Evolutionary conservation across 2,329 filamentous ascomycete species (phyloP).

Genomic region (Pyricularia sp.): DNA sequence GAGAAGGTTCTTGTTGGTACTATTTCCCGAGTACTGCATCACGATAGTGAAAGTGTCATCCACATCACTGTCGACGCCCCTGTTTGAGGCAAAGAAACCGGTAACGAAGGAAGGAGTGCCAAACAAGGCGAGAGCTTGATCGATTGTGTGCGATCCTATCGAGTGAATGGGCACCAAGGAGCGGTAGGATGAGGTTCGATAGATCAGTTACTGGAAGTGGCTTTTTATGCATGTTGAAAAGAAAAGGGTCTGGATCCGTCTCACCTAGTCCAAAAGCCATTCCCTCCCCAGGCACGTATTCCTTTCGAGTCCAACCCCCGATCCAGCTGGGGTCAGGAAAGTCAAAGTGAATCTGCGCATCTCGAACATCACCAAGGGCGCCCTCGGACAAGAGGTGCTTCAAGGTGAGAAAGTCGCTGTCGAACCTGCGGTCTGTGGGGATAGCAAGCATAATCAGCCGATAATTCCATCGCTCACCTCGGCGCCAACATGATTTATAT

Average conservation of each 20-base stretch:
- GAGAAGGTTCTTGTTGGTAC: slow-evolving; percentile 31
- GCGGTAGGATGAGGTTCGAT: neutral
- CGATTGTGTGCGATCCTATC: slow-evolving; percentile 47
- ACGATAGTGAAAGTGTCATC: slow-evolving; percentile 46
- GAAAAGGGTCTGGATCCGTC: slow-evolving; percentile 16
- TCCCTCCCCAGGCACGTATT: slow-evolving; percentile 27
- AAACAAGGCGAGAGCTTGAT: slow-evolving; percentile 49
- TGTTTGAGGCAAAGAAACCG: slow-evolving; percentile 45
- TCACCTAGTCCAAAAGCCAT: slow-evolving; percentile 32
- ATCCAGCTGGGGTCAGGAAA: slow-evolving; percentile 33
- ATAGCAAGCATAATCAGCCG: neutral
- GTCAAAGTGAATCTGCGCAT: slow-evolving; percentile 60
- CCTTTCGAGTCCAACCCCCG: slow-evolving; percentile 15
- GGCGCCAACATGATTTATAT: neutral
- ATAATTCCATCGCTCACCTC: neutral
- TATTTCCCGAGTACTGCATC: slow-evolving; percentile 40
- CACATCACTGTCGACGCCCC: slow-evolving; percentile 29
- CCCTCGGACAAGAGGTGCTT: slow-evolving; percentile 38
- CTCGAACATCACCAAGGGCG: slow-evolving; percentile 48
- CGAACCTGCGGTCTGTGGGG: slow-evolving; percentile 28
- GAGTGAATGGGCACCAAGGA: no score
- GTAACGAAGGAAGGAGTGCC: slow-evolving; percentile 48
- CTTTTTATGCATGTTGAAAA: neutral
- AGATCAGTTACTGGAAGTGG: neutral
- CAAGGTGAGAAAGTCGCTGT: slow-evolving; percentile 55